Conservation (phyloP, 2,329 filamentous ascomycete genomes). For the Cryphonectria japonica region DNA sequence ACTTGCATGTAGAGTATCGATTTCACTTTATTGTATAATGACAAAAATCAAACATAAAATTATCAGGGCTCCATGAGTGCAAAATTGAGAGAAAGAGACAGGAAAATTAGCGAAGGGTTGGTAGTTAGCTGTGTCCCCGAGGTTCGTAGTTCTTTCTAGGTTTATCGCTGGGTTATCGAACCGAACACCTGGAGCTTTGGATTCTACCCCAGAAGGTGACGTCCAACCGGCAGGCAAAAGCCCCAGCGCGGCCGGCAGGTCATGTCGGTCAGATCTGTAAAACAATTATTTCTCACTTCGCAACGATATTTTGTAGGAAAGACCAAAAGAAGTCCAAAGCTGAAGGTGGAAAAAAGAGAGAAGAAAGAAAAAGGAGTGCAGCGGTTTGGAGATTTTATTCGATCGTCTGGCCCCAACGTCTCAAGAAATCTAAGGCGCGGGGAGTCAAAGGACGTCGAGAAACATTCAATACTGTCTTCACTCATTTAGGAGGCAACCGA, state of each 20-base stretch:
- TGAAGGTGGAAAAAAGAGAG: neutral
- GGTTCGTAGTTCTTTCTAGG: constrained; percentile 10
- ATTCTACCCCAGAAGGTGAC: constrained; percentile 7
- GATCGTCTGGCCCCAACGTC: neutral
- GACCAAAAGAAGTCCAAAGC: too few species aligned
- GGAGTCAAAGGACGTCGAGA: neutral
- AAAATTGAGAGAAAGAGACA: neutral
- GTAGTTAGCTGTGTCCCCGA: constrained; percentile 16
- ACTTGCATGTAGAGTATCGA: neutral
- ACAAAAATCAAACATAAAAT: neutral
- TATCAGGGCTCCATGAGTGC: neutral
- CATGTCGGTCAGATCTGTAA: neutral
- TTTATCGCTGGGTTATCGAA: constrained; percentile 14
- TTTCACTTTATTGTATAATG: neutral
- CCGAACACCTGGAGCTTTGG: constrained; percentile 29
- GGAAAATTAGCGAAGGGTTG: neutral
- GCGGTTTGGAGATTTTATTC: neutral
- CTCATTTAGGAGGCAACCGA: neutral
- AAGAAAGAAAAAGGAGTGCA: neutral
- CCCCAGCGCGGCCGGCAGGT: neutral
- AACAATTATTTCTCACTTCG: neutral
- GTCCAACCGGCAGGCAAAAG: constrained; percentile 25
- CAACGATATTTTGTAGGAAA: neutral
- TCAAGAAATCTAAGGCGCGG: neutral
- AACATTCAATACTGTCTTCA: neutral